These are phyloP conservation scores for Cylindrodendrum hubeiense DNA, from an alignment of 2,329 filamentous ascomycete species.

Conservation along the genomic window DNA sequence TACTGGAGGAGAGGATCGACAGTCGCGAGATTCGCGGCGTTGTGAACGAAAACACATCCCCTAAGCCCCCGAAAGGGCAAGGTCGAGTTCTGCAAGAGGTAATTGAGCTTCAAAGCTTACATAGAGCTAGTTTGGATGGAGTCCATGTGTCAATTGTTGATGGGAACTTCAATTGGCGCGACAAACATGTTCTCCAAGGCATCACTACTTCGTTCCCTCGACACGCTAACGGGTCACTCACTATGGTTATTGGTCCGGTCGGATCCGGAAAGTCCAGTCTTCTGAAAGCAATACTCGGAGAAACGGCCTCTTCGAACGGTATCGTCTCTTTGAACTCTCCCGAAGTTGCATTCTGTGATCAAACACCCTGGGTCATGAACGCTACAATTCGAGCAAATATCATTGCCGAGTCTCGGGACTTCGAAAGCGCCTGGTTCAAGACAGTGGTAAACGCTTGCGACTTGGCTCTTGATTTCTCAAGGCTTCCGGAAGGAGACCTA, in stretches of 20 bases:
- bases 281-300: slow-evolving; percentile 48
- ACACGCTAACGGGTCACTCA: slow-evolving; percentile 38
- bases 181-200: slow-evolving; percentile 39
- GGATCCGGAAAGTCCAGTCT: slow-evolving; percentile 49
- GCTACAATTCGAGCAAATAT: slow-evolving; percentile 51
- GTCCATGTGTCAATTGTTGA: slow-evolving; percentile 34
- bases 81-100: background rate
- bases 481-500: slow-evolving; percentile 39
- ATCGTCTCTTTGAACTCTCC: slow-evolving; percentile 37
- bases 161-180: slow-evolving; percentile 46
- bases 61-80: background rate
- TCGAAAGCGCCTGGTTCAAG: slow-evolving; percentile 48
- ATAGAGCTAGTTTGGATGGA: background rate
- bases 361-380: slow-evolving; percentile 51
- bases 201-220: slow-evolving; percentile 39
- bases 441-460: slow-evolving; percentile 51
- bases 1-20: slow-evolving; percentile 41
- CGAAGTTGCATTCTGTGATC: slow-evolving; percentile 47
- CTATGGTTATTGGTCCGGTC: slow-evolving; percentile 48
- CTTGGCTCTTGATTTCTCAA: slow-evolving; percentile 45
- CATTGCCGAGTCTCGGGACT: slow-evolving; percentile 44
- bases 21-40: slow-evolving; percentile 30
- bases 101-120: slow-evolving; percentile 25
- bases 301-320: slow-evolving; percentile 37
- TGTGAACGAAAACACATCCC: background rate